Conservation (phyloP, 2,329 filamentous ascomycete species). For the Simplicillium sp. region DNA sequence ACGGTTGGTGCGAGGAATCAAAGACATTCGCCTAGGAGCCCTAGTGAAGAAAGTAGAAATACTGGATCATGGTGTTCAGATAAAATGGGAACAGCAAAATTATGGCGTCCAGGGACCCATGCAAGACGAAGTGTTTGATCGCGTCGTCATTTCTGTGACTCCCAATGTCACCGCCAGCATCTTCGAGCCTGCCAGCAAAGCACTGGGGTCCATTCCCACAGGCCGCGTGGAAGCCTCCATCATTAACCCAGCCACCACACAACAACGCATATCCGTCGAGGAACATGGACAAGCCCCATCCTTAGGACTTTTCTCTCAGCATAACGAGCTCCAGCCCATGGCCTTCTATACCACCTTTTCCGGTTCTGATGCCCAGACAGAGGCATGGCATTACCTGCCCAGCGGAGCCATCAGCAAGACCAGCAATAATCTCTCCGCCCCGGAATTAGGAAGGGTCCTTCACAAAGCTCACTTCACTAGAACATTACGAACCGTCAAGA, state of each 20-base stretch:
- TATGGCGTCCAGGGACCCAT: conserved; percentile 3
- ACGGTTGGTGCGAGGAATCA: conserved; percentile 29
- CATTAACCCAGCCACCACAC: conserved; percentile 12
- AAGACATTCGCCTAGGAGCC: conserved; percentile 27
- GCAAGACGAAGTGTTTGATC: conserved; percentile 32
- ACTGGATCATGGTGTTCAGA: too few relatives aligned
- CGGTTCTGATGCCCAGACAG: conserved; percentile 25
- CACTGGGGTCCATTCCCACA: conserved; percentile 35
- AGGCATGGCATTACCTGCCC: conserved; percentile 41
- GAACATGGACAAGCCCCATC: conserved; percentile 8
- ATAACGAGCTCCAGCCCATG: conserved; percentile 19
- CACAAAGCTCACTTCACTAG: conserved; percentile 39
- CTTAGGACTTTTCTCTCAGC: conserved; percentile 16
- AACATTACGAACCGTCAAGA: conserved; percentile 38
- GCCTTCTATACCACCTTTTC: conserved; percentile 24
- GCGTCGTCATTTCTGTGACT: conserved; percentile 43
- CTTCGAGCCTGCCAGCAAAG: conserved; percentile 29
- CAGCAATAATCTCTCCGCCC: conserved; percentile 29
- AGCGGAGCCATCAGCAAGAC: conserved; percentile 44
- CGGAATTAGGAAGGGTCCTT: conserved; percentile 29
- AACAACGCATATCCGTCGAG: too few relatives aligned
- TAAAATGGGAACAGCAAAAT: too few relatives aligned
- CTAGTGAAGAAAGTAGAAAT: too few relatives aligned
- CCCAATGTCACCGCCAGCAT: conserved; percentile 41
- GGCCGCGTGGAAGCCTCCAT: conserved; percentile 38